Evolutionary conservation across 2,329 filamentous ascomycete genomes (phyloP), one percentile per base, ranked within the genome.

Genomic region (Neonectria magnoliae): DNA sequence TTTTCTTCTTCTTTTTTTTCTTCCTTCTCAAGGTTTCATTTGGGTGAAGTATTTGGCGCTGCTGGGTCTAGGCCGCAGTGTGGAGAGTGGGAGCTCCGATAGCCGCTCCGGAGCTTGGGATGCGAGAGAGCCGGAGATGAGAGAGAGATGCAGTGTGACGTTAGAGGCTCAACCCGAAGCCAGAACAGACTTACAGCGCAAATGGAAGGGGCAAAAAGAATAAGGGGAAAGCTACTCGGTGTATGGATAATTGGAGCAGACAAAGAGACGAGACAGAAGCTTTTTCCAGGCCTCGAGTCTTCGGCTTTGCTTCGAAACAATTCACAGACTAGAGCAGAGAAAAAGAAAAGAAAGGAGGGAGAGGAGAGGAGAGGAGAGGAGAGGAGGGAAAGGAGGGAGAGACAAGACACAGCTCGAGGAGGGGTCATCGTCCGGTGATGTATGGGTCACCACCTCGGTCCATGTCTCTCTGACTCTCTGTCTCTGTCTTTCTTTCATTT

Each of bases 61-160:
- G 48, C 41, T 54, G 31, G 48, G 25, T 41, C 38, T 57, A 4
- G 38, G 60, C 38, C 25, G 25, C 25, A 25, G 55, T 44, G 48
- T 29, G 29, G 48, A 53, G 56, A 64, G 61, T 56, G 61, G 61
- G 61, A 64, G 56, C 61, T 56, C 55, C 29, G 25, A 25, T 25
- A 25, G 25, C 6, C 25, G 25, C 25, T 25, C 25, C 25, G 22
- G n/a, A 14, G 29, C 48, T 51, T 11, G 9, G 25, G 7, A 10
- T 18, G 47, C n/a, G 25, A 5, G 44, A 22, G 36, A 38, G 36
- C 36, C n/a, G 14, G 36, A 38, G 36, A 38, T n/a, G 36, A 38
- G 31, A n/a, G 31, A n/a, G 36, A 33, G 56, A 58, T 56, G 61
- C 61, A 64, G 61, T 55, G 61, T 64, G 61, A 64, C 61, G 61